Evolutionary conservation across 2,329 filamentous ascomycete species (phyloP).

Genomic region (Sclerotinia borealis): DNA sequence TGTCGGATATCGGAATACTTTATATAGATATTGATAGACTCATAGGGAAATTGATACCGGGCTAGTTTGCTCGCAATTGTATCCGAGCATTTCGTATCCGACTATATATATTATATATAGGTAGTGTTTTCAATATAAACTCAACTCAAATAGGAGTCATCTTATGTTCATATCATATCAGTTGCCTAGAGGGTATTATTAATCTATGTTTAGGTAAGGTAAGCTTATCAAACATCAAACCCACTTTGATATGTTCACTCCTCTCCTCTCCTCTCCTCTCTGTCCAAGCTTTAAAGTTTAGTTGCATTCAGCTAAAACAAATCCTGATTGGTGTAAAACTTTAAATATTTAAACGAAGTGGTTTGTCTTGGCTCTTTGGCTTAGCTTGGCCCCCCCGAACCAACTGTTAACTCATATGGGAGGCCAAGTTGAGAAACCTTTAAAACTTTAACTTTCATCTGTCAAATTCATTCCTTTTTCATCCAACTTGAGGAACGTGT

Average conservation of each 20-base stretch:
- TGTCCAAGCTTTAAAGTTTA: constrained; percentile 9
- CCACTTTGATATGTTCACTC: neutral
- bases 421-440: neutral
- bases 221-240: neutral
- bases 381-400: neutral
- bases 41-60: neutral
- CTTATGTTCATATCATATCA: too few species aligned
- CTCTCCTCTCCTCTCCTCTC: too few species aligned
- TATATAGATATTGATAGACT: neutral
- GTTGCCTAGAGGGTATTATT: too few species aligned
- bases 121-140: neutral
- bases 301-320: neutral
- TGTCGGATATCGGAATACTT: neutral
- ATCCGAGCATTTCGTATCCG: neutral
- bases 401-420: neutral
- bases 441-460: neutral
- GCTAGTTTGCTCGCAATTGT: neutral
- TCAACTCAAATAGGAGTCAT: neutral
- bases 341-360: neutral
- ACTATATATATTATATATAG: neutral
- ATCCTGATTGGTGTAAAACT: neutral
- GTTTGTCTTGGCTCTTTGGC: neutral
- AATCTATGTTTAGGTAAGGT: neutral
- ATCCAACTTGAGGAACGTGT: neutral
- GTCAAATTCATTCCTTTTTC: neutral